Evolutionary conservation across 164 flowering plant genomes (phyloP).

Genomic region (Taxillus chinensis): DNA sequence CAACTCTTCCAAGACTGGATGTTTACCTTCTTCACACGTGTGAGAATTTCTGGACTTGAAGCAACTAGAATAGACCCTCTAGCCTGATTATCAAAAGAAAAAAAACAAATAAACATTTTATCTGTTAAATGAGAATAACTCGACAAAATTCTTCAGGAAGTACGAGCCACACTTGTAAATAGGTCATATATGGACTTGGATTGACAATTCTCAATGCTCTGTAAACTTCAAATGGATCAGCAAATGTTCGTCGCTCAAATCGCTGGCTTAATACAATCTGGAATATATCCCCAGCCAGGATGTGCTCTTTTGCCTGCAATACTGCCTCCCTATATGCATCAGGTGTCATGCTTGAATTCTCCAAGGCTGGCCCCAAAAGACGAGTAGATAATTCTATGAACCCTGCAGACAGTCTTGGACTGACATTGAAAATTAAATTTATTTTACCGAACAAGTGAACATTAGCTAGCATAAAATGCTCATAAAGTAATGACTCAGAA

Average conservation of each 20-base stretch:
- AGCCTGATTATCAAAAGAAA: conserved; percentile 43
- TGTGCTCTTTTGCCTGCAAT: conserved; percentile 78
- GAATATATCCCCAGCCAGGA: conserved; percentile 89
- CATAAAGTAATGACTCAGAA: neutral
- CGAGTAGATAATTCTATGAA: conserved; percentile 43
- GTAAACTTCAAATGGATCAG: conserved; percentile 92
- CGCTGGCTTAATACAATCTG: conserved; percentile 95
- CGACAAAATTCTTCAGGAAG: conserved; percentile 3
- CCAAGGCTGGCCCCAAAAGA: conserved; percentile 55
- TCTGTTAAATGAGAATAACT: neutral
- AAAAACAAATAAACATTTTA: neutral
- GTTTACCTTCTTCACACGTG: conserved; percentile 71
- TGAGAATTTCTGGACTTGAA: conserved; percentile 94
- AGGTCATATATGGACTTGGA: conserved; percentile 93
- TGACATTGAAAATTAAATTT: conserved; percentile 21
- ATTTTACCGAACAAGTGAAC: neutral
- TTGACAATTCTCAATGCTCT: conserved; percentile 89
- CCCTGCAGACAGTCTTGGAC: conserved; percentile 74
- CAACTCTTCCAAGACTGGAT: neutral
- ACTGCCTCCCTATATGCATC: conserved; percentile 75
- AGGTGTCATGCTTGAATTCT: conserved; percentile 59
- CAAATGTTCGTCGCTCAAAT: conserved; percentile 85
- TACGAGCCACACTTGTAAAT: conserved; percentile 49
- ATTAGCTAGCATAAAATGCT: neutral
- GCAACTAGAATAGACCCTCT: conserved; percentile 91